Conservation (phyloP, 495 filamentous ascomycete genomes). For the Sporormia fimetaria region DNA sequence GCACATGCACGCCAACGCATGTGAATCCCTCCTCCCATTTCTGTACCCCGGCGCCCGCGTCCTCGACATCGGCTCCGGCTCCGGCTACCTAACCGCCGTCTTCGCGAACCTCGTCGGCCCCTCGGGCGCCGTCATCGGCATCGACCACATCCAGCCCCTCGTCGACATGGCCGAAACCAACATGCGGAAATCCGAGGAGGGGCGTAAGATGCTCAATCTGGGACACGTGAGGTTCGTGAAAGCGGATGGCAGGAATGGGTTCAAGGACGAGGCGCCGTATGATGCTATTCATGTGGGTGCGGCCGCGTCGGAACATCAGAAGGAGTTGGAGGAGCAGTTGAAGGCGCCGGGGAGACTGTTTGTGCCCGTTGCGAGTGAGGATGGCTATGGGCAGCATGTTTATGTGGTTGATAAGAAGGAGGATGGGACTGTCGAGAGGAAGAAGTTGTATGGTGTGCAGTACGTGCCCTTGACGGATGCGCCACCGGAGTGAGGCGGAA, state of each 20-base stretch:
- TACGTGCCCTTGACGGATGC: constrained; percentile 94
- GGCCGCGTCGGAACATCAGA: constrained; percentile 63
- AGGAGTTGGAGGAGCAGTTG: constrained; percentile 65
- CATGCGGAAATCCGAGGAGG: constrained; percentile 60
- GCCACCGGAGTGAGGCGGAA: constrained; percentile 33
- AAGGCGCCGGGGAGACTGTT: constrained; percentile 53
- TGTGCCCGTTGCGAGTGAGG: constrained; percentile 55
- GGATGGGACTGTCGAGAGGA: constrained; percentile 60
- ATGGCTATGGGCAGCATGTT: constrained; percentile 57
- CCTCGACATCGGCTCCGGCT: constrained; percentile 82
- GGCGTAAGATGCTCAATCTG: constrained; percentile 45
- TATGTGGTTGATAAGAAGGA: constrained; percentile 83
- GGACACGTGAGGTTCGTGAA: constrained; percentile 62
- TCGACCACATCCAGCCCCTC: constrained; percentile 79
- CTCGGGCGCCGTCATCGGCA: constrained; percentile 56
- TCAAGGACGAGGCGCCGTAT: constrained; percentile 43
- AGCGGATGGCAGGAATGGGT: constrained; percentile 75
- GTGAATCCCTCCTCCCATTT: constrained; percentile 43
- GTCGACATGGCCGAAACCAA: constrained; percentile 62
- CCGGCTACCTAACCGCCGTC: constrained; percentile 85
- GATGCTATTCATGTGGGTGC: constrained; percentile 97
- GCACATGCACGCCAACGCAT: constrained; percentile 81
- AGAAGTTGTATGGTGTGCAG: constrained; percentile 69
- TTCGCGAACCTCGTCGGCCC: constrained; percentile 66
- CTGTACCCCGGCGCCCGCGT: constrained; percentile 43